Evolutionary conservation across 169 alveolate genomes (phyloP).

Genomic region (Plasmodium sp.): DNA sequence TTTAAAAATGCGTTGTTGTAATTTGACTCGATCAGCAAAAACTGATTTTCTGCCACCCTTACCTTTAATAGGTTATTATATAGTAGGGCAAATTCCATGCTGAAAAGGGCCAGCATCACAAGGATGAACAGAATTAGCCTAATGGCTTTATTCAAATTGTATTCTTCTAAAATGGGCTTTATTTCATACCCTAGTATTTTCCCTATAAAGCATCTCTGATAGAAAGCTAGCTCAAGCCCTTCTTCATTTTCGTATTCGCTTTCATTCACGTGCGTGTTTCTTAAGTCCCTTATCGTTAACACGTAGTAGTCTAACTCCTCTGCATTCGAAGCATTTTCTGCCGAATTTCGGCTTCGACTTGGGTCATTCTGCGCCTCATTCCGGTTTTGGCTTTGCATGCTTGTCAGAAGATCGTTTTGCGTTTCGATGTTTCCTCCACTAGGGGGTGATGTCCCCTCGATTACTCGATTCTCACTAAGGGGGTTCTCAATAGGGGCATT

Average conservation of each 20-base stretch:
- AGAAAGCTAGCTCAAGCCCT: background rate
- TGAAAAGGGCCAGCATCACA: conserved; percentile 26
- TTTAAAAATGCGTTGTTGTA: conserved; percentile 15
- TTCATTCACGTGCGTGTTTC: conserved; percentile 13
- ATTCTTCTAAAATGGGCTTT: conserved; percentile 50
- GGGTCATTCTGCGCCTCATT: background rate
- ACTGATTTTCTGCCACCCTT: conserved; percentile 16
- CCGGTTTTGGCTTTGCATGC: background rate
- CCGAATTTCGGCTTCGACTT: background rate
- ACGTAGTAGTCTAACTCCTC: conserved; percentile 58
- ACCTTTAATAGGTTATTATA: conserved; percentile 52
- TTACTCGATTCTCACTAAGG: background rate
- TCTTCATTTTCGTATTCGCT: conserved; percentile 7
- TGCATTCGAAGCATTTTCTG: conserved; percentile 1
- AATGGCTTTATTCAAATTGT: conserved; percentile 22
- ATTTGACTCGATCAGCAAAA: conserved; percentile 34
- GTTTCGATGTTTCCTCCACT: background rate
- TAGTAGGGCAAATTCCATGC: conserved; percentile 53
- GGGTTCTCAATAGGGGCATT: background rate
- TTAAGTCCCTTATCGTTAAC: conserved; percentile 23
- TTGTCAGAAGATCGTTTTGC: conserved; percentile 1
- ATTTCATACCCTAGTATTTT: conserved; percentile 63
- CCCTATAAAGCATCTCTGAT: conserved; percentile 41
- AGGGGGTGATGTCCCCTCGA: background rate
- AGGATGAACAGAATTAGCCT: conserved; percentile 41